Evolutionary conservation across 768 basidiomycete genomes (phyloP), one percentile per base, ranked within the genome.

Genomic region (Pleurotus tuoliensis): DNA sequence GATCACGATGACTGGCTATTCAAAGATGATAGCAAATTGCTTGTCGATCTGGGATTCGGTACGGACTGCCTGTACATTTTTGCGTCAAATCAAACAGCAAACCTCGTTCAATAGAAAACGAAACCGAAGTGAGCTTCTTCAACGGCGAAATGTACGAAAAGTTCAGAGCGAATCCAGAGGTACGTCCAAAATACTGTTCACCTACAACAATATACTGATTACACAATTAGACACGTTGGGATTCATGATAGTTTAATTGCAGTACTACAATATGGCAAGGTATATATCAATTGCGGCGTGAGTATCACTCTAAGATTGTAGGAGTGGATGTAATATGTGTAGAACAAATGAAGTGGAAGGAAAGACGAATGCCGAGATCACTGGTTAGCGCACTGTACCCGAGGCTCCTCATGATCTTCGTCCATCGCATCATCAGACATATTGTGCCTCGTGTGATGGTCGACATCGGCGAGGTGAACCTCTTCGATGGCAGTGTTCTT

Each of bases 331-430:
- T 41, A 59, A 53, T 45, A 27, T 52, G 45, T 34, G 49, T 27
- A 53, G 34, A 50, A 27, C 40, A 44, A 54, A 30, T 46, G 51
- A 30, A 56, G 51, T 47, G 46, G 49, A 62, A 50, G 58, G 46
- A 60, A 58, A 56, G 59, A 62, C 46, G n/a, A 55, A 55, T 49
- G 55, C 51, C 58, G 58, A 47, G 63, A 59, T 59, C 71, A 94
- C 78, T 94, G 92, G 72, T 93, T 89, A 39, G 94, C 93, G 71
- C 96, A 98, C 78, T 97, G 95, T 47, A 98, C 95, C 39, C 93
- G 87, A 22, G 94, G 93, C 69, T 91, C 86, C n/a, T 91, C 90
- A 55, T 79, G 78, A 64, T 96, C 95, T 72, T 96, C 94, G 63
- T 98, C 95, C 94, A 97, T 97, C 12, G 81, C 75, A 56, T 97